Base-by-base conservation (phyloP, 1,139 yeast species). In the Debaryomyces udenii region DNA sequence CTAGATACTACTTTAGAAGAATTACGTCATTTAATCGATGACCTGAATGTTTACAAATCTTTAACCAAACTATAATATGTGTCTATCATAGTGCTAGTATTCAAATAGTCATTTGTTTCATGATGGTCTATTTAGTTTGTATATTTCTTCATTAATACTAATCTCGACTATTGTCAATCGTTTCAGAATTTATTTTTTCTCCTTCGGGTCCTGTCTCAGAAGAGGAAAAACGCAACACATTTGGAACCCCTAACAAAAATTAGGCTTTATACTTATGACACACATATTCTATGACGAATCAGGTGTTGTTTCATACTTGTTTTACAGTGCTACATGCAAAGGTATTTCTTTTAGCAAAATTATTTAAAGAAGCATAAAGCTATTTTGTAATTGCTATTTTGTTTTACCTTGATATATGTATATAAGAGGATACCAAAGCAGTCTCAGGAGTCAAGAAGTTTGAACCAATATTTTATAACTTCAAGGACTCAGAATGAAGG, bases 1-100 rank as follows among this genome's bases (percentile, higher is more conserved):
- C 53, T 76, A 27, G 80, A 77, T 41, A 51, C 75, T 5, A 64
- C 75, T 1, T 51, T 78, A 33, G 77, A 68, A 34, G 82, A 77
- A 46, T 48, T 78, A 27, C 60, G 66, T 16, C 46, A 46, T 15
- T 47, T 68, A 27, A 51, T 76, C 4, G 64, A 57, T 9, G 66
- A 64, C 3, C 60, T 53, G 37, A 59, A 56, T 37, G 50, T 57
- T 3, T 67, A 63, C 42, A 70, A 64, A 50, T 53, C 63, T 20
- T 53, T 68, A 41, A 64, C 72, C 2, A 57, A 51, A 41, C 49
- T 70, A 34, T 67, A 51, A 44, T 14, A 6, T 20, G 22, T 5
- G 22, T 20, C n/a, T n/a, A n/a, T n/a, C n/a, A n/a, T n/a, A n/a
- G n/a, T n/a, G n/a, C n/a, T n/a, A n/a, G n/a, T n/a, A n/a, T n/a